A percentile compares a stretch with the other conserved stretches of the same genome.
These are phyloP conservation scores for Phytophthora palmivora DNA, from an alignment of 352 stramenopile species.

Conservation along the genomic window DNA sequence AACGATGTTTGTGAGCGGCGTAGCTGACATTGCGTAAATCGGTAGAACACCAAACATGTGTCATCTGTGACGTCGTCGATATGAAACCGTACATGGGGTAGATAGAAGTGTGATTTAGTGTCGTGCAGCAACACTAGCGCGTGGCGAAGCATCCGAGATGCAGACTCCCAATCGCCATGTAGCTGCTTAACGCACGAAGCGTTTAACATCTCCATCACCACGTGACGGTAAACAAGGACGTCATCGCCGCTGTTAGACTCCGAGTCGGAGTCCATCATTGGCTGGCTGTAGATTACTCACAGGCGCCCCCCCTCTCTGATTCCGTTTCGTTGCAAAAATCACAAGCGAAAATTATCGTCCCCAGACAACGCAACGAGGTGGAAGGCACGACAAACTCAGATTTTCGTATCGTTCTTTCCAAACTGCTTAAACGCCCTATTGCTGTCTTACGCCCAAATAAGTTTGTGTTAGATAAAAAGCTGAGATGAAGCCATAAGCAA, in stretches of 20 bases:
- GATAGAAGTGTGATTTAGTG: not conserved
- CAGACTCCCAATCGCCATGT: slow-evolving; percentile 3
- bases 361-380: slow-evolving; percentile 3
- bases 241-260: slow-evolving; percentile 7
- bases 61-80: slow-evolving; percentile 9
- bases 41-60: slow-evolving; percentile 8
- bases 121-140: slow-evolving; percentile 1
- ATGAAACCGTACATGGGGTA: slow-evolving; percentile 11
- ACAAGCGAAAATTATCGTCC: slow-evolving; percentile 8
- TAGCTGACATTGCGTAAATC: slow-evolving; percentile 13
- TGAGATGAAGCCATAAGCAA: too few relatives aligned
- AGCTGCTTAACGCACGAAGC: not conserved
- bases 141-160: not conserved
- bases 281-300: not conserved
- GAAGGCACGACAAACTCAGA: not conserved
- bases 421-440: slow-evolving; percentile 11
- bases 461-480: too few relatives aligned
- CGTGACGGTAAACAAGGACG: not conserved
- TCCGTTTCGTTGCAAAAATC: slow-evolving; percentile 12
- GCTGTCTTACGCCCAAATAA: too few relatives aligned
- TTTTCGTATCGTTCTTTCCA: slow-evolving; percentile 9
- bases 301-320: slow-evolving; percentile 2
- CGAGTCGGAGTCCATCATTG: slow-evolving; percentile 11
- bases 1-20: slow-evolving; percentile 5
- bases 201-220: not conserved